Base-by-base conservation (phyloP, 2,329 filamentous ascomycete species). In the Fusarium fujikuroi region DNA sequence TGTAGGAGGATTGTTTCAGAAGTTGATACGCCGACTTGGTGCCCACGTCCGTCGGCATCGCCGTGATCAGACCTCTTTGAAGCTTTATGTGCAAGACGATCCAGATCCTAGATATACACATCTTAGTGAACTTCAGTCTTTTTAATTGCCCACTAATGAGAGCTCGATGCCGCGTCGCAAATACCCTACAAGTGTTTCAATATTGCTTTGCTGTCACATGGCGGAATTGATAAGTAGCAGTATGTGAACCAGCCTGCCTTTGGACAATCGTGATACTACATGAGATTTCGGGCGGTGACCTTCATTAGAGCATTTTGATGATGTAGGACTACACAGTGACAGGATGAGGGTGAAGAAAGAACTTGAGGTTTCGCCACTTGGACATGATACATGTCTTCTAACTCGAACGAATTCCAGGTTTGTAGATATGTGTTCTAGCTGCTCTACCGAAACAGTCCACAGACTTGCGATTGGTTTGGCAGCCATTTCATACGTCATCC, bases 1-100 rank as follows among this genome's bases (percentile, higher is more conserved):
- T 36, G 62, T 67, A 52, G 34, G 62, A 67, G 18, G 21, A 25
- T 28, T 32, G 64, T 67, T 67, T 67, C 64, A 36, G 44, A 66
- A 60, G 21, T 47, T 37, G 39, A 36, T 42, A 52, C 64, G 28
- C 39, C 44, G 52, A 30, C n/a, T 60, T 60, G 39, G 44, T 60
- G 25, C 28, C 25, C 19, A 25, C 49, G 11, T 28, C 16, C 28
- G 10, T 23, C 28, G 28, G 19, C 21, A 58, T 57, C 23, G 19
- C 25, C 6, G 30, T 52, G n/a, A 36, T 19, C 18, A 36, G 16
- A 36, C n/a, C 18, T 32, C 14, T 18, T 19, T 30, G 11, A 12
- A 37, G 19, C 7, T 56, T 57, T 9, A 43, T 16, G 30, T 57
- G 37, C 9, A 57, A 57, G 32, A 37, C 25, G 21, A n/a, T 19